These are phyloP conservation scores for Candida silvicultrix DNA, from an alignment of 805 yeast genomes.

Conservation along the genomic window DNA sequence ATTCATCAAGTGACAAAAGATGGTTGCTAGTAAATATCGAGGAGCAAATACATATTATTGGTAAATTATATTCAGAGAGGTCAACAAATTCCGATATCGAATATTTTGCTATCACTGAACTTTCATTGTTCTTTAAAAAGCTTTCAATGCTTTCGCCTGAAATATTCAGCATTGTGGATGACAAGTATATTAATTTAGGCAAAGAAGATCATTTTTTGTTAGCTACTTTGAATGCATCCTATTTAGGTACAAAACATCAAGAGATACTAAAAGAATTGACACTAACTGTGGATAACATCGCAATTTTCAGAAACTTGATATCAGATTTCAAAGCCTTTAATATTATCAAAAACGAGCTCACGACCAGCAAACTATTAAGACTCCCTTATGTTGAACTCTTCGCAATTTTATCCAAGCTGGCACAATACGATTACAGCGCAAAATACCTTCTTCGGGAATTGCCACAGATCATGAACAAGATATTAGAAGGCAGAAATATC, in stretches of 20 bases:
- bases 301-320: constrained; percentile 11
- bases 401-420: constrained; percentile 7
- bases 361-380: constrained; percentile 5
- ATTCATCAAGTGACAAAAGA: constrained; percentile 5
- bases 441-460: constrained; percentile 9
- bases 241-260: constrained; percentile 8
- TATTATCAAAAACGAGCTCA: constrained; percentile 5
- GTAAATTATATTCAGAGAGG: constrained; percentile 8
- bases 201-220: constrained; percentile 7
- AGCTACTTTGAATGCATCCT: constrained; percentile 12
- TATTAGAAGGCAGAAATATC: constrained; percentile 12
- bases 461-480: constrained; percentile 20
- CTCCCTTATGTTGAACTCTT: constrained; percentile 18
- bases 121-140: constrained; percentile 9
- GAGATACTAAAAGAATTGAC: constrained; percentile 5
- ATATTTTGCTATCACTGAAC: constrained; percentile 10
- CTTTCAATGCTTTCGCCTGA: constrained; percentile 11
- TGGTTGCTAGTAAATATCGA: constrained; percentile 13
- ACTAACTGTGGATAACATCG: constrained; percentile 2
- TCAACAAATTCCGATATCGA: constrained; percentile 9
- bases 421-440: constrained; percentile 7
- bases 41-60: constrained; percentile 8
- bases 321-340: constrained; percentile 4
- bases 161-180: constrained; percentile 5
- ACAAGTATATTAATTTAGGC: constrained; percentile 4